Base-by-base conservation (phyloP, 495 filamentous ascomycete species). In the Peziza echinospora region DNA sequence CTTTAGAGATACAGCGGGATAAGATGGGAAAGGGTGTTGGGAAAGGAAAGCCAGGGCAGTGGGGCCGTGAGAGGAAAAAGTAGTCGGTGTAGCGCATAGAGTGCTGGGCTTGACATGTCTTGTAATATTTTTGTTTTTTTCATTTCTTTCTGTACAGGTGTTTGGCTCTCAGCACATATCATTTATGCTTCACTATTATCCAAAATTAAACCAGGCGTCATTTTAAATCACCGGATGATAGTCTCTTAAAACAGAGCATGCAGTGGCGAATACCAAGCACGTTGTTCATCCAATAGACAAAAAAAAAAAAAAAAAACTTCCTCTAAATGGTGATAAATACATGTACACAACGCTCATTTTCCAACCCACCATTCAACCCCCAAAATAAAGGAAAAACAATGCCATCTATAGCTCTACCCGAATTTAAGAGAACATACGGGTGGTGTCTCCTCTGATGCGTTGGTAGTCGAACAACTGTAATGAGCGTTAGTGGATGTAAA, bases 361-460 rank as follows among this genome's bases (percentile, higher is more conserved):
- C 13, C 30, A 11, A 11, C 1, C 1, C 19, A 37, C 30, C 13
- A 13, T 17, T 5, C 30, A 5, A 5, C 6, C 30, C 30, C 3
- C 3, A n/a, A n/a, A n/a, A n/a, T n/a, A n/a, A n/a, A n/a, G n/a
- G n/a, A n/a, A n/a, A n/a, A n/a, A n/a, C n/a, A 13, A 11, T 37
- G 13, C 13, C 30, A 2, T 17, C 30, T 3, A 11, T 17, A 7
- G 13, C 3, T 17, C 1, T 37, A 11, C 30, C 2, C 30, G 5
- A 11, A 37, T 37, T 17, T 37, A 37, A 11, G 30, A 59, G 30
- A 59, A 59, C 66, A 86, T 93, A 62, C 87, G 77, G 65, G 71
- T 82, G 77, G 92, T 96, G 63, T 93, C 86, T 56, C 72, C 73
- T 51, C 91, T 69, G 55, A 96, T 75, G 51, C 89, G 69, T 58